Base-by-base conservation (phyloP, 2,329 filamentous ascomycete species). In the Colletotrichum sp. region DNA sequence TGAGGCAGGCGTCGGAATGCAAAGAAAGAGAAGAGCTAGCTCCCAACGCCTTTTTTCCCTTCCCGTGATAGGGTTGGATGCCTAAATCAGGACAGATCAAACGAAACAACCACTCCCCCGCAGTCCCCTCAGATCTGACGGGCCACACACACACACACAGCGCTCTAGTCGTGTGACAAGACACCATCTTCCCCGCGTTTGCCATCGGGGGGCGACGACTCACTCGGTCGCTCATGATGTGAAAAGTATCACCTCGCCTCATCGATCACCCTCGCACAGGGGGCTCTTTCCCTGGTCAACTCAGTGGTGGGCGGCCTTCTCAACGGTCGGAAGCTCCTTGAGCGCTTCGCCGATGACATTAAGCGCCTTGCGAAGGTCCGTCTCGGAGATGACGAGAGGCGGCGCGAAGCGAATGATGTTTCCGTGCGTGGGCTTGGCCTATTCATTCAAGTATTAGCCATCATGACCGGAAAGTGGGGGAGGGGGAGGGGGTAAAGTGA, bases 321-420 rank as follows among this genome's bases (percentile, higher is more conserved):
- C 82, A n/a, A 83, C 85, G 28, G 81, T 92, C 4, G 96, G 96
- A 69, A 99, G 90, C 85, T 98, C 96, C 79, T 90, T 89, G 81
- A 98, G 89, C 16, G 96, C 93, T 83, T 96, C 93, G 77, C 92
- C 90, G 83, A 99, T 98, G 82, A 97, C 96, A 69, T 85, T 85
- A 71, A 99, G 84, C 2, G 96, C 94, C 82, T 92, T 91, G 80
- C 92, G 90, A 79, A 99, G 94, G 87, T 99, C 92, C 76, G 94
- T 91, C 82, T 99, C 96, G 30, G 94, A 96, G 82, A 99, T 99
- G 79, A 99, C 96, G 71, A 99, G 89, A 24, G 97, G 97, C 63
- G 97, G 97, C n/a, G 97, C 97, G 77, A 99, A 94, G 74, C 97
- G 95, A 84, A 99, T 99, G 85, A 99, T 99, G 86, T 99, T 98